A percentile compares a stretch with the other conserved stretches of the same genome.
Conservation (phyloP, 768 basidiomycete species). For the Phaeotremella fagi region DNA sequence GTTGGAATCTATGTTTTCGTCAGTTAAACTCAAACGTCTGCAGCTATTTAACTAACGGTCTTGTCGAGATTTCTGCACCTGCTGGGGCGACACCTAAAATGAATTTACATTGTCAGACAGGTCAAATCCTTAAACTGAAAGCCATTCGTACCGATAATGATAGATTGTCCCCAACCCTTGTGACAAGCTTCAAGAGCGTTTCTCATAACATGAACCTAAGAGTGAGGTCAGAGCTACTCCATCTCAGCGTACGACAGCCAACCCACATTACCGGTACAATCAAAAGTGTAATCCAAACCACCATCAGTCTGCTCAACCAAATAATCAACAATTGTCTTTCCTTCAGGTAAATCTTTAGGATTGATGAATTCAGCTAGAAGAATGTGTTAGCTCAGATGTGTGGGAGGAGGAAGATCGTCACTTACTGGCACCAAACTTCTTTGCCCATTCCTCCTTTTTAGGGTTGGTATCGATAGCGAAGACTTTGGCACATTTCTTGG, state of each 20-base stretch:
- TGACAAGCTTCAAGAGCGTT: slow-evolving; percentile 96
- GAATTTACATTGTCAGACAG: background rate
- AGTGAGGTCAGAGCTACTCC: background rate
- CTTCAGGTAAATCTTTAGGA: slow-evolving; percentile 66
- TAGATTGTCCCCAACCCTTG: slow-evolving; percentile 98
- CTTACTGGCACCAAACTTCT: slow-evolving; percentile 77
- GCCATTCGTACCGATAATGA: slow-evolving; percentile 57
- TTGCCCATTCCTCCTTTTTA: slow-evolving; percentile 77
- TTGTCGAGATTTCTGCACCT: slow-evolving; percentile 86
- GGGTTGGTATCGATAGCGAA: slow-evolving; percentile 91
- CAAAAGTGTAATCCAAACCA: slow-evolving; percentile 94
- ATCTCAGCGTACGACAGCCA: too few relatives aligned
- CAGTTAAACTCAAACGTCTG: background rate
- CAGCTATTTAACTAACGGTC: slow-evolving; percentile 58
- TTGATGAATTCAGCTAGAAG: slow-evolving; percentile 76
- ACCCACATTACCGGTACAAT: slow-evolving; percentile 82
- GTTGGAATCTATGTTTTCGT: slow-evolving; percentile 21
- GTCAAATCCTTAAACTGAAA: background rate
- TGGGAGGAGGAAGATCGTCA: background rate
- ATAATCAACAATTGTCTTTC: slow-evolving; percentile 80
- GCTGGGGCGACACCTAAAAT: slow-evolving; percentile 80
- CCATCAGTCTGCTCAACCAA: slow-evolving; percentile 92
- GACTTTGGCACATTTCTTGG: slow-evolving; percentile 76
- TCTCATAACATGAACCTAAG: slow-evolving; percentile 89
- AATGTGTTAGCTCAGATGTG: background rate